Evolutionary conservation across 352 stramenopile genomes (phyloP), one percentile per base, ranked within the genome.

Genomic region (Globisporangium canariense): DNA sequence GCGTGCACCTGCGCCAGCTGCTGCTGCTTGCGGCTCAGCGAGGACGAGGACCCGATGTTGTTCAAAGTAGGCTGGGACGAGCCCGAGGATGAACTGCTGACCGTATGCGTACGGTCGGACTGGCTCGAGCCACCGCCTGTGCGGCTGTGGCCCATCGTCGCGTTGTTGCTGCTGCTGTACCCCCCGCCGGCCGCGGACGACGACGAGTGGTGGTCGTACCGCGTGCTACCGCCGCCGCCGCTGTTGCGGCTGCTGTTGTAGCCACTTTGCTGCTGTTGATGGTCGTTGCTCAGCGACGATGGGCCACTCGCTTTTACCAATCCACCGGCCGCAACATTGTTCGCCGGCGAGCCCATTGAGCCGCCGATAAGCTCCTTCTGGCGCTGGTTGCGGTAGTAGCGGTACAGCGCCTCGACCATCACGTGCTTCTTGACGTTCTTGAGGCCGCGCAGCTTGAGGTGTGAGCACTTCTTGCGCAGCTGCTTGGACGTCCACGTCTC

Each of bases 381-480:
- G 13, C 76, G 77, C 58, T 87, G 78, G 49, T 79, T 90, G 30
- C 81, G 78, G 69, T 92, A 89, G 56, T 89, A 92, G 7, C 83
- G 79, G 55, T 92, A 92, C 22, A 92, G 46, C 38, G 83, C 83
- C 55, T 92, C 83, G 32, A 92, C 83, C 83, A 92, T 92, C 68
- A 92, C 83, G 65, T 92, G 83, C 70, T 92, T 92, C 70, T 92
- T 92, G 22, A 92, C 83, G 63, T 92, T 92, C 74, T 92, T 92
- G 32, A 92, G 72, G 0, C 83, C 83, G 36, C 83, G 83, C 32
- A 92, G 76, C 61, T 92, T 92, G 16, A 92, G 71, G 25, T 90
- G 81, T 45, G 83, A 92, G 43, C 83, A 92, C 55, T 92, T 92
- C 62, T 90, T 92, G 9, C 83, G 81, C 28, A 92, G 69, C 59